Evolutionary conservation across 1,284 basidiomycete species (phyloP).

Genomic region (Microbotryum violaceum): DNA sequence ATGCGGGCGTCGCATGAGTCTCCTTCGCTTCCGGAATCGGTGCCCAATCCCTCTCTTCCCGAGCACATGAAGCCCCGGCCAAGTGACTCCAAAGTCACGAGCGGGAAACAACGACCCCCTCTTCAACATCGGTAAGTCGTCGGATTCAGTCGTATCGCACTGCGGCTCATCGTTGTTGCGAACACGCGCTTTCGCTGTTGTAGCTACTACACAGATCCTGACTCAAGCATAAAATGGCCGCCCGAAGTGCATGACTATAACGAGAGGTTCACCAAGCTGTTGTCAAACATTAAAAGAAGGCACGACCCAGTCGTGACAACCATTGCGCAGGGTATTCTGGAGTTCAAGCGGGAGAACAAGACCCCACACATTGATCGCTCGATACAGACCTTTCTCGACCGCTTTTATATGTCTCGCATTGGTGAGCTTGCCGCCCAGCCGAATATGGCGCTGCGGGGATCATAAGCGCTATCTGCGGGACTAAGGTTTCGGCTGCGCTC

Average conservation of each 20-base stretch:
- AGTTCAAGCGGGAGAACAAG: constrained; percentile 52
- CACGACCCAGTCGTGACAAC: constrained; percentile 98
- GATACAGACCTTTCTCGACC: constrained; percentile 80
- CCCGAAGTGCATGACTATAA: constrained; percentile 94
- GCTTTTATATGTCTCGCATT: constrained; percentile 96
- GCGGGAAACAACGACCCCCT: constrained; percentile 17
- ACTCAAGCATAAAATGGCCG: constrained; percentile 63
- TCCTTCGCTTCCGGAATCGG: constrained; percentile 45
- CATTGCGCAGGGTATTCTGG: constrained; percentile 70
- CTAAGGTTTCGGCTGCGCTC: no score
- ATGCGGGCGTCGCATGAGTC: constrained; percentile 28
- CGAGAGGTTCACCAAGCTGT: constrained; percentile 73
- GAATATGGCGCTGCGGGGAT: neutral
- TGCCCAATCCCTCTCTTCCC: constrained; percentile 61
- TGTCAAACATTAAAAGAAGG: constrained; percentile 85
- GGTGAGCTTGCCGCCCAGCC: constrained; percentile 39
- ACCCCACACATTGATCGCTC: constrained; percentile 64
- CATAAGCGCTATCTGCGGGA: neutral
- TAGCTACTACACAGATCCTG: constrained; percentile 77
- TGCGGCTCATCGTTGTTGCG: neutral
- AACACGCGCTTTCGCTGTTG: neutral
- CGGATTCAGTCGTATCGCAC: neutral
- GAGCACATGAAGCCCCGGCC: constrained; percentile 35
- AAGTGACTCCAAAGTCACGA: constrained; percentile 20
- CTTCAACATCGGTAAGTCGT: constrained; percentile 22